Evolutionary conservation across 2,329 filamentous ascomycete genomes (phyloP).

Genomic region (Aureobasidium leucospermi): DNA sequence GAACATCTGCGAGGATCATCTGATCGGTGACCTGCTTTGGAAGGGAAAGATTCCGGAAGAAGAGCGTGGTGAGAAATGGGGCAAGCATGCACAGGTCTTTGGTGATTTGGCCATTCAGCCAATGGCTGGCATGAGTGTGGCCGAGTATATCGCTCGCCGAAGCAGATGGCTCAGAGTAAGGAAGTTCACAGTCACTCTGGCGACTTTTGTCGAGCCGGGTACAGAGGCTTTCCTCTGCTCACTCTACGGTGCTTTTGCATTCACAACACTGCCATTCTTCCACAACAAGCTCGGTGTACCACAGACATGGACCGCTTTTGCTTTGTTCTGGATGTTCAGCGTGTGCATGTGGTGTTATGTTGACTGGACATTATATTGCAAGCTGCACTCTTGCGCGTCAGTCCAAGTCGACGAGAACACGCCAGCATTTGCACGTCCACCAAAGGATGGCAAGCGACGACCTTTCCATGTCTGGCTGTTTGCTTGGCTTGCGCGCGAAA

Average conservation of each 20-base stretch:
- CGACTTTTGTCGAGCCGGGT: slow-evolving; percentile 86
- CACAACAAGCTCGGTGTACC: slow-evolving; percentile 46
- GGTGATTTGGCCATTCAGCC: slow-evolving; percentile 89
- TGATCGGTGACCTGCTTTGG: slow-evolving; percentile 91
- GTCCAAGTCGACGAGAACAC: slow-evolving; percentile 66
- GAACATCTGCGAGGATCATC: slow-evolving; percentile 95
- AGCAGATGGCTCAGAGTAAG: slow-evolving; percentile 86
- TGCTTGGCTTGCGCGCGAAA: slow-evolving; percentile 80
- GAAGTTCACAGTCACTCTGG: slow-evolving; percentile 85
- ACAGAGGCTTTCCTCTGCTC: slow-evolving; percentile 84
- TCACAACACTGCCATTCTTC: slow-evolving; percentile 66
- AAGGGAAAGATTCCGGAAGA: slow-evolving; percentile 47
- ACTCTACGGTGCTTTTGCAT: slow-evolving; percentile 67
- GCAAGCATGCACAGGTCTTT: slow-evolving; percentile 75
- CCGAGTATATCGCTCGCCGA: slow-evolving; percentile 70
- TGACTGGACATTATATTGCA: slow-evolving; percentile 67
- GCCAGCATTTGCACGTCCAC: slow-evolving; percentile 59
- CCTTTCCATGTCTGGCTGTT: slow-evolving; percentile 63
- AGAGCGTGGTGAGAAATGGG: slow-evolving; percentile 39
- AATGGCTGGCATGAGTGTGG: slow-evolving; percentile 70
- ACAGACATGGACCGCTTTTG: slow-evolving; percentile 61
- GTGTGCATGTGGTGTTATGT: slow-evolving; percentile 64
- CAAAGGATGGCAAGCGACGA: slow-evolving; percentile 43
- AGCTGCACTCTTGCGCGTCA: slow-evolving; percentile 65
- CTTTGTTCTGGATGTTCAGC: slow-evolving; percentile 56